A percentile compares a stretch with the other conserved stretches of the same genome.
phyloP scores from a whole-genome alignment of 2,329 filamentous ascomycete genomes.

The Plenodomus lindquistii region DNA sequence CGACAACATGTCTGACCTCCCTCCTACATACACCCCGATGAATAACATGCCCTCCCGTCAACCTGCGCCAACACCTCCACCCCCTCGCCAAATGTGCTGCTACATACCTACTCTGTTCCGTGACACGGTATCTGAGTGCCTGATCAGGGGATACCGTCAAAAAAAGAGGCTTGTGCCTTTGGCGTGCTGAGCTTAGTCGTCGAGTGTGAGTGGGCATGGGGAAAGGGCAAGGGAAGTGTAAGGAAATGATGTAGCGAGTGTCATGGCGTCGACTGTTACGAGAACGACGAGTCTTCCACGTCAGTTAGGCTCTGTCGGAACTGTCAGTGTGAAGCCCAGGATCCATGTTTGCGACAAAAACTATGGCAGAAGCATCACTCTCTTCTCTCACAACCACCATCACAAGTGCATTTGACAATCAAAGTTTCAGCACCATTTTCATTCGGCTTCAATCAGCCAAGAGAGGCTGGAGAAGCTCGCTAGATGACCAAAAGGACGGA shows the following conservation, averaged over 20 bases:
- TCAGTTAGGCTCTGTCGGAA: too few species aligned
- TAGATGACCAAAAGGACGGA: not conserved
- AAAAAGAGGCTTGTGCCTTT: conserved; percentile 11
- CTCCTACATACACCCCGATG: too few species aligned
- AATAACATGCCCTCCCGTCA: too few species aligned
- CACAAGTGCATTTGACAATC: not conserved
- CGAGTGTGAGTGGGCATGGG: conserved; percentile 4
- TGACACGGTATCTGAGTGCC: conserved; percentile 20
- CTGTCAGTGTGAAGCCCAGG: too few species aligned
- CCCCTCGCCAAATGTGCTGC: too few species aligned
- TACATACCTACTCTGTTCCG: conserved; percentile 12
- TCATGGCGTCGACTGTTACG: too few species aligned
- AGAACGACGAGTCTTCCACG: too few species aligned
- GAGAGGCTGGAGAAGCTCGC: not conserved
- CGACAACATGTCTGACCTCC: not conserved
- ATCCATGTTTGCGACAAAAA: too few species aligned
- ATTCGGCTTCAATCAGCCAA: not conserved
- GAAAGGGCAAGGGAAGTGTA: conserved; percentile 4
- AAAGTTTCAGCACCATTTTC: not conserved
- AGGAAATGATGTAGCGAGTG: too few species aligned
- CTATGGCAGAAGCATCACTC: too few species aligned
- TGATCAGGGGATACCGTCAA: conserved; percentile 12
- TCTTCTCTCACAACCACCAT: not conserved
- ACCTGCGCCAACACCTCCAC: too few species aligned
- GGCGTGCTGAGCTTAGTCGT: conserved; percentile 14